Base-by-base conservation (phyloP, 495 filamentous ascomycete species). In the Aspergillus indologenus region DNA sequence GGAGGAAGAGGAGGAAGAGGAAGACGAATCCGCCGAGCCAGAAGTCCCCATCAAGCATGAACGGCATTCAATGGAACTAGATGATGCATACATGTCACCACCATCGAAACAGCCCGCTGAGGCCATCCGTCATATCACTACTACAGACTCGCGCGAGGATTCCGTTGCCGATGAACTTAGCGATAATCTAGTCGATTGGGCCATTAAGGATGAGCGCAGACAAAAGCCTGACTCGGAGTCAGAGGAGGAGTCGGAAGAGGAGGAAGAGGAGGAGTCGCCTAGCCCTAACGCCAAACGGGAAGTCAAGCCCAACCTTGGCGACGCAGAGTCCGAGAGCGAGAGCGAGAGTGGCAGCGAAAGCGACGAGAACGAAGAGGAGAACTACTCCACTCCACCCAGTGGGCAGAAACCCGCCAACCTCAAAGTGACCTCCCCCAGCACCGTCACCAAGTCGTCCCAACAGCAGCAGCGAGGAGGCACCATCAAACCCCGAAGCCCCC, bases 261-360 rank as follows among this genome's bases (percentile, higher is more conserved):
- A 40, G 34, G 34, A 40, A 11, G 7, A 8, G 12, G 34, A 40
- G 34, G 34, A 40, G 34, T 40, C 34, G 6, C 34, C 34, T 15
- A 40, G 34, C 34, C 34, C 34, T 40, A 8, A 40, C 34, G 5
- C 34, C 34, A 40, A 40, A 11, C 34, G 34, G 7, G 34, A 40
- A 4, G 12, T 40, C 34, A 40, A 40, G 12, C 5, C 12, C 34
- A 40, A 40, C 34, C 17, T 43, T 34, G 42, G 11, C 44, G 48
- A 51, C 6, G 40, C 20, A 12, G 45, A 56, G n/a, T 14, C 8
- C 20, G 54, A 58, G 17, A n/a, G 11, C 20, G 53, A 53, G 17
- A 44, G 19, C 29, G 46, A 53, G 14, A 61, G 55, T 29, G 59
- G 56, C 1, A 56, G 43, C 21, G 53, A 59, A 44, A 20, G 29